Base-by-base conservation (phyloP, 306 rosid species). In the Fragaria ananassa region DNA sequence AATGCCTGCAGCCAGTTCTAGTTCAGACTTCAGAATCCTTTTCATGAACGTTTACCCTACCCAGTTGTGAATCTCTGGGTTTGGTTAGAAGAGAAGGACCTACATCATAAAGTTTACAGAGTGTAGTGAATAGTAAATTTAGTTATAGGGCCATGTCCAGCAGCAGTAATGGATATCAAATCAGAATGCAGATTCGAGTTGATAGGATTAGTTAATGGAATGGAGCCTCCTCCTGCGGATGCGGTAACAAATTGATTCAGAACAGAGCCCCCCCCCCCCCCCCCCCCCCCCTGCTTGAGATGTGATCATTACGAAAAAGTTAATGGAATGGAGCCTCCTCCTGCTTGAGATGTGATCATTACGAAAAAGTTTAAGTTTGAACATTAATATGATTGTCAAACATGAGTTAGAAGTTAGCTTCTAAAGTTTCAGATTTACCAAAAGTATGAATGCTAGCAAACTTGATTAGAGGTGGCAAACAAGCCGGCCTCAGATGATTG, bases 221-320 rank as follows among this genome's bases (percentile, higher is more conserved):
- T 23, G 76, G 67, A 72, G 68, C 76, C 54, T 39, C 27, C 53
- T 72, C 76, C 76, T 41, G 25, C 68, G 67, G 67, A 56, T 56
- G 25, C 68, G 76, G 76, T 41, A 57, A 23, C 68, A 73, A 21
- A 73, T 57, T 73, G 54, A 73, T 23, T 1, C 14, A 29, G 46
- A 15, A 14, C 45, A 34, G 46, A 72, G 9, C 29, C 29, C 29
- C 29, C 29, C 29, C 29, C 29, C 1, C n/a, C n/a, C n/a, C n/a
- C n/a, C n/a, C n/a, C n/a, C n/a, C n/a, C n/a, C n/a, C n/a, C n/a
- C n/a, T 29, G 25, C 25, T 25, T 25, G 25, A 25, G 25, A 25
- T 25, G 25, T 25, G 25, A 25, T 25, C 25, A 25, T 25, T 29
- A 29, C 31, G 31, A 29, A 29, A 2, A 29, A 29, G 31, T 31